These are phyloP conservation scores for Calamus simplicifolius DNA, from an alignment of 176 grass and related monocot genomes.

Conservation along the genomic window DNA sequence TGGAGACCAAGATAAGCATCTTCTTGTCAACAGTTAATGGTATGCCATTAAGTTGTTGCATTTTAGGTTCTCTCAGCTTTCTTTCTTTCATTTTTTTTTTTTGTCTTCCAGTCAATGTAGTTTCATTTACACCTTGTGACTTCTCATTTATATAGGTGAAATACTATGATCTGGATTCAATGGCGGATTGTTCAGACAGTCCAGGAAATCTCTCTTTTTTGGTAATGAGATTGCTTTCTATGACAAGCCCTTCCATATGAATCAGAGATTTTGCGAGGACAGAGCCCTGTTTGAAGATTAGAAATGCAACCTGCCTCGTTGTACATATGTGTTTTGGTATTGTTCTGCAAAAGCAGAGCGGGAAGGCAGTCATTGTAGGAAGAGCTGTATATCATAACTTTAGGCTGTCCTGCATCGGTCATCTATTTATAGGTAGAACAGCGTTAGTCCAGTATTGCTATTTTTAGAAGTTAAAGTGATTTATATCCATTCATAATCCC, in stretches of 20 bases:
- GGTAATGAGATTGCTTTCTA: too few relatives aligned
- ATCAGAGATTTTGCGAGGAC: slow-evolving; percentile 25
- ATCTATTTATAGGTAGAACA: neutral
- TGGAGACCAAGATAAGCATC: slow-evolving; percentile 48
- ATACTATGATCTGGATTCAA: neutral
- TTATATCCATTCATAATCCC: too few relatives aligned
- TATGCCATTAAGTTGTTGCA: neutral
- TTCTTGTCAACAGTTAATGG: slow-evolving; percentile 10
- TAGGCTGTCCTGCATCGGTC: slow-evolving; percentile 27
- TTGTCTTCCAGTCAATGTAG: too few relatives aligned
- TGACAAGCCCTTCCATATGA: neutral
- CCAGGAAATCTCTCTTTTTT: too few relatives aligned
- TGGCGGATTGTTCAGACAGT: too few relatives aligned
- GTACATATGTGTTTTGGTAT: slow-evolving; percentile 59
- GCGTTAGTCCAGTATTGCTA: too few relatives aligned
- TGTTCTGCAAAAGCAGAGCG: slow-evolving; percentile 70
- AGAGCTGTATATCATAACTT: slow-evolving; percentile 35
- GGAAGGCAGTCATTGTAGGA: slow-evolving; percentile 18
- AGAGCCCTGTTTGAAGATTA: slow-evolving; percentile 20
- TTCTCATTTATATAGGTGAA: neutral
- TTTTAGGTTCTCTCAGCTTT: too few relatives aligned
- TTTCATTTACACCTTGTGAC: too few relatives aligned
- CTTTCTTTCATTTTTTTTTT: too few relatives aligned
- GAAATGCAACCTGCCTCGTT: slow-evolving; percentile 27
- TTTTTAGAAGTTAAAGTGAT: too few relatives aligned